Conservation (phyloP, 495 filamentous ascomycete species). For the Aspergillus funiculosus region DNA sequence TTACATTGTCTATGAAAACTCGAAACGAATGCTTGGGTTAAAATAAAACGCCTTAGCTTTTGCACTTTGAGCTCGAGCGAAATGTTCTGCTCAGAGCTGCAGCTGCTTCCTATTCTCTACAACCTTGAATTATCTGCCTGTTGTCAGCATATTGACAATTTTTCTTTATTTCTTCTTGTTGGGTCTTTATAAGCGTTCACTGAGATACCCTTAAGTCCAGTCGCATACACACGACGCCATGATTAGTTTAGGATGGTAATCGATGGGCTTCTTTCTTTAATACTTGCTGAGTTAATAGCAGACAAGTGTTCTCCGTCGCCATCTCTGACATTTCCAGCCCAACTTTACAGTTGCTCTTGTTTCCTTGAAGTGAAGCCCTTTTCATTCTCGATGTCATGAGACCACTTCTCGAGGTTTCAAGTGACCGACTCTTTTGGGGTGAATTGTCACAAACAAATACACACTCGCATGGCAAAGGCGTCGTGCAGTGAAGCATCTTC, state of each 20-base stretch:
- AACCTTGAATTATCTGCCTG: no score
- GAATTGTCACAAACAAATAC: slow-evolving; percentile 2
- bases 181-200: slow-evolving; percentile 19
- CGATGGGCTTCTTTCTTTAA: not conserved
- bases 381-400: not conserved
- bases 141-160: not conserved
- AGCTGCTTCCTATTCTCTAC: not conserved
- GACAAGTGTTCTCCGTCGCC: not conserved
- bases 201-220: slow-evolving; percentile 29
- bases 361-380: not conserved
- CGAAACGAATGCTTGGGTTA: slow-evolving; percentile 71
- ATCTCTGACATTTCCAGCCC: not conserved
- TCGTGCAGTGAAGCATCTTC: slow-evolving; percentile 27
- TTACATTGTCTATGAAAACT: slow-evolving; percentile 96
- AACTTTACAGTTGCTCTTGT: not conserved
- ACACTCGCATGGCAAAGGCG: slow-evolving; percentile 38
- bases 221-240: slow-evolving; percentile 4
- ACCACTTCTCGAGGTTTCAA: not conserved
- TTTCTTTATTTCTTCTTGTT: slow-evolving; percentile 11
- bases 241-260: slow-evolving; percentile 10
- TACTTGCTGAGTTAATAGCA: slow-evolving; percentile 6
- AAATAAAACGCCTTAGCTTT: slow-evolving; percentile 37
- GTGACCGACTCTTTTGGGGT: slow-evolving; percentile 5
- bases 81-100: not conserved
- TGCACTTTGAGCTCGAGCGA: no score